A percentile compares a stretch with the other conserved stretches of the same genome.
phyloP scores from a whole-genome alignment of 1,284 basidiomycete species.

The Mixia osmundae region DNA sequence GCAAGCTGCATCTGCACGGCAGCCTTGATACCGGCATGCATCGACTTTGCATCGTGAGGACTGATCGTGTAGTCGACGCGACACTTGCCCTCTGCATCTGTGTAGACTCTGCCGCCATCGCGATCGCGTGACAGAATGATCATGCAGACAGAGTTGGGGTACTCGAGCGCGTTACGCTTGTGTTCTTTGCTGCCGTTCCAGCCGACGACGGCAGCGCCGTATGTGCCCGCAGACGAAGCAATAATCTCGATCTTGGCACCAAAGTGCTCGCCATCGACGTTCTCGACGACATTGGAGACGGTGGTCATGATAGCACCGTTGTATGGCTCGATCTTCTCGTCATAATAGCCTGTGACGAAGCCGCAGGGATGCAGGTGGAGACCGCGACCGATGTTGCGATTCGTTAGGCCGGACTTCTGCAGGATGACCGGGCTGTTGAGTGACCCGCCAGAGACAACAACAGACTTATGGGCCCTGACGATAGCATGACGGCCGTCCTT shows the following conservation, averaged over 20 bases:
- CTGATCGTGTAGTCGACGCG: no score
- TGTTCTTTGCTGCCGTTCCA: slow-evolving; percentile 21
- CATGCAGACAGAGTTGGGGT: slow-evolving; percentile 22
- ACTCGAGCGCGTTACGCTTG: slow-evolving; percentile 21
- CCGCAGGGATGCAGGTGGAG: slow-evolving; percentile 27
- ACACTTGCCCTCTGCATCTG: no score
- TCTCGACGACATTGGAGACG: no score
- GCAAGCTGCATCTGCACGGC: no score
- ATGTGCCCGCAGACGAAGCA: slow-evolving; percentile 22
- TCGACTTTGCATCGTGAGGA: no score
- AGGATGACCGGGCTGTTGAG: slow-evolving; percentile 27
- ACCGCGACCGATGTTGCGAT: slow-evolving; percentile 26
- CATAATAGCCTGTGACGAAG: slow-evolving; percentile 25
- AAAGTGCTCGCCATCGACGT: slow-evolving; percentile 20
- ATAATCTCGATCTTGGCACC: slow-evolving; percentile 28
- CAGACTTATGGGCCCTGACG: slow-evolving; percentile 21
- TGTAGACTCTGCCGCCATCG: no score
- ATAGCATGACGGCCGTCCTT: slow-evolving; percentile 16
- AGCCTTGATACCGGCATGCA: no score
- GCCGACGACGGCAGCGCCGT: slow-evolving; percentile 20
- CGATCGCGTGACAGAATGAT: slow-evolving; percentile 51
- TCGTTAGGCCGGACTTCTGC: slow-evolving; percentile 24
- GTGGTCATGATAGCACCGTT: slow-evolving; percentile 27
- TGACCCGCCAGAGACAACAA: slow-evolving; percentile 24
- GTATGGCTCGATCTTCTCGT: slow-evolving; percentile 25